phyloP scores from a whole-genome alignment of 1,284 basidiomycete genomes.

The Psilocybe mexicana region DNA sequence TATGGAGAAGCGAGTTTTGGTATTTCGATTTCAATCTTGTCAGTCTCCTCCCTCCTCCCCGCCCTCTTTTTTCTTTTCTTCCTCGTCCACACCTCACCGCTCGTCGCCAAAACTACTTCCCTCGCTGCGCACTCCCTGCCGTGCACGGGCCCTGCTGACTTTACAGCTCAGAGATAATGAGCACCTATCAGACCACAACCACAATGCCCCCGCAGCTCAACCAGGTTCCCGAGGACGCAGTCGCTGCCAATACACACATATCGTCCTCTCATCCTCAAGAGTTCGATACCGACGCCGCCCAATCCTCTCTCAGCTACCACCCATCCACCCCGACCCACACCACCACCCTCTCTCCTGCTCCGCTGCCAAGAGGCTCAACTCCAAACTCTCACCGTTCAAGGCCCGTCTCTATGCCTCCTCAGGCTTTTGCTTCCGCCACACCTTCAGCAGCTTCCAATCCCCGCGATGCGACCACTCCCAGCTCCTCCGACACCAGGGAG shows the following conservation, averaged over 20 bases:
- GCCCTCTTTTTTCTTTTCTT: slow-evolving; percentile 13
- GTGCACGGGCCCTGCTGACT: slow-evolving; percentile 17
- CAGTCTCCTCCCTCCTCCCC: slow-evolving; percentile 11
- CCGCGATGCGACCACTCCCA: slow-evolving; percentile 29
- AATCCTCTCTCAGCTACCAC: slow-evolving; percentile 26
- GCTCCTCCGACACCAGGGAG: slow-evolving; percentile 25
- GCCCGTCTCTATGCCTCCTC: slow-evolving; percentile 71
- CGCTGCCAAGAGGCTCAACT: slow-evolving; percentile 24
- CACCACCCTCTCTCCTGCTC: slow-evolving; percentile 20
- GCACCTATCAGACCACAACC: slow-evolving; percentile 29
- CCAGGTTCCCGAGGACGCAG: slow-evolving; percentile 44
- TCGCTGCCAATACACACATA: slow-evolving; percentile 33
- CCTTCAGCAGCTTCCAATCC: slow-evolving; percentile 22
- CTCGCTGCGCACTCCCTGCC: background rate
- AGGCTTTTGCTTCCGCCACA: slow-evolving; percentile 36
- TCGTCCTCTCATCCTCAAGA: slow-evolving; percentile 64
- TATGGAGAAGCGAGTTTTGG: slow-evolving; percentile 10
- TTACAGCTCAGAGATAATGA: slow-evolving; percentile 21
- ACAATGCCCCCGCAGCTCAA: slow-evolving; percentile 38
- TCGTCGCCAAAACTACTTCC: background rate
- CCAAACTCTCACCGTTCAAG: slow-evolving; percentile 46
- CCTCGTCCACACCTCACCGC: background rate
- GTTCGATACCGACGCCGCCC: slow-evolving; percentile 50
- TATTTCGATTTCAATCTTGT: slow-evolving; percentile 4
- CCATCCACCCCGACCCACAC: slow-evolving; percentile 26